Evolutionary conservation across 768 basidiomycete species (phyloP), one percentile per base, ranked within the genome.

Genomic region (Lactarius evosmus): DNA sequence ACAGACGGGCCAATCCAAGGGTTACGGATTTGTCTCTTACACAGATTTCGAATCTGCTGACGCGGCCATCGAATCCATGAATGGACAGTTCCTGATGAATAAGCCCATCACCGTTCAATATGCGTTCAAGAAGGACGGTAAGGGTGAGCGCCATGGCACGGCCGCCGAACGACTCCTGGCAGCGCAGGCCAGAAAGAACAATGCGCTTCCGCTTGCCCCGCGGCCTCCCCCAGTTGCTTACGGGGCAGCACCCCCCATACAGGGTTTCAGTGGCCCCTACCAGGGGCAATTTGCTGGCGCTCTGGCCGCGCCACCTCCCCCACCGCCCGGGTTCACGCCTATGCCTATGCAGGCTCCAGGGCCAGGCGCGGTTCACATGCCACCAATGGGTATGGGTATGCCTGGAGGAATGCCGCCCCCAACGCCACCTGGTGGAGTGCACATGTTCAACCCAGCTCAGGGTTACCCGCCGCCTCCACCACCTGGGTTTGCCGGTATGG

Each of bases 121-220:
- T 74, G 96, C 97, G 2, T 98, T 98, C 83, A 98, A 99, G 78
- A 98, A 98, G 78, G 97, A 98, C 72, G 95, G 93, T 50, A 96
- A 98, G 73, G 96, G 96, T 62, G 97, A 99, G 75, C 85, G 97
- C 5, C 97, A 98, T 71, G 97, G 97, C 32, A 97, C 96, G 12
- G 81, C 90, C 17, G 95, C 97, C n/a, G 97, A 99, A 77, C 87
- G 97, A 62, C 85, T 98, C 36, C 84, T 99, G 69, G 95, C 95
- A 3, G 86, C 94, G 2, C 95, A 98, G 75, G 97, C 96, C 53
- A 85, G 93, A 68, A 97, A 96, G 77, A 95, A 96, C 77, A 95
- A 95, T 69, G 93, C 92, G 2, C 78, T 95, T 5, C 93, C 93
- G 6, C 84, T 90, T 63, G 80, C 83, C 55, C 82, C 86, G 14